Evolutionary conservation across 176 grass and related monocot genomes (phyloP), one percentile per base, ranked within the genome.

Genomic region (Triticum urartu): DNA sequence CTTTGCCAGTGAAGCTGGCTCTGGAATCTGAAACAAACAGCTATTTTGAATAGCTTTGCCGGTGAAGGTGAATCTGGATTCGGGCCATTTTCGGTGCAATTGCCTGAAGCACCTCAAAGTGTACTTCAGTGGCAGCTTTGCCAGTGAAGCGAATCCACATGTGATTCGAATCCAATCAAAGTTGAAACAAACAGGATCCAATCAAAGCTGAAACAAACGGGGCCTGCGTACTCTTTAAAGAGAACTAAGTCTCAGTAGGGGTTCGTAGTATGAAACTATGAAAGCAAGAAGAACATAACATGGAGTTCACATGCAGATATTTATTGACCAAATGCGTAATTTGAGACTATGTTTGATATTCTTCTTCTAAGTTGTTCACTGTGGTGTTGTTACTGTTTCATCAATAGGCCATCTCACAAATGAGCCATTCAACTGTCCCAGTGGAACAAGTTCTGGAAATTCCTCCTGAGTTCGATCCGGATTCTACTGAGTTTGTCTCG

Each of bases 401-500:
- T 77, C 3, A 64, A 86, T 74, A 89, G 91, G 60, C 25, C 36
- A 80, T 91, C 39, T 79, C 71, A 43, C 58, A 68, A 67, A 95
- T 75, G 42, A 89, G 81, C 18, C 72, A 65, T 64, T 30, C 75
- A 73, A 84, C 73, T 50, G 80, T 50, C 11, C 59, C 68, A 32
- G 80, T 69, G 38, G 66, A 89, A 64, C 85, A 50, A 75, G 35
- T 91, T 85, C 60, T 78, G 11, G 83, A 92, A 80, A 87, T 85
- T 83, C 83, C 86, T 87, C 69, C 88, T 14, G 86, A 95, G 71
- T 91, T 95, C 1, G 84, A 92, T 86, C 89, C 79, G 39, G 90
- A 94, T 86, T 89, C 35, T 83, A 74, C 77, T 64, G 91, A 95
- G 68, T 82, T 98, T 87, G 56, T 88, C 34, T 92, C 88, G 78